phyloP scores from a whole-genome alignment of 371 early-diverging fungal species.

The Parasitella parasitica region DNA sequence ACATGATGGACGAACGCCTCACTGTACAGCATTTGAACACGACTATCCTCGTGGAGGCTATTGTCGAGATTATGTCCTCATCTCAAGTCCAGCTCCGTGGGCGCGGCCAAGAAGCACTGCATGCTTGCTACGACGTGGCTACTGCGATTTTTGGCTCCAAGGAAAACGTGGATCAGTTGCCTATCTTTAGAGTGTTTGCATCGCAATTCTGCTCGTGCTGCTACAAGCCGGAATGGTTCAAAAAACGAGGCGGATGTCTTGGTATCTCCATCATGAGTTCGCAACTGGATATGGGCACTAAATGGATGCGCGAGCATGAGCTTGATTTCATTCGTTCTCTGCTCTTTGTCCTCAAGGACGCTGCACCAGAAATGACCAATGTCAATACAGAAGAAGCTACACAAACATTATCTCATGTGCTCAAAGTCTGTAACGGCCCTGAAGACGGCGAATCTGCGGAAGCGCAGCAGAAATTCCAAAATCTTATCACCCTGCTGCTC shows the following conservation, averaged over 20 bases:
- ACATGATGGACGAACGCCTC: constrained; percentile 48
- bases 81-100: constrained; percentile 64
- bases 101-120: constrained; percentile 68
- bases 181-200: constrained; percentile 77
- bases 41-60: constrained; percentile 73
- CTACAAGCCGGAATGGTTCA: constrained; percentile 83
- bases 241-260: constrained; percentile 86
- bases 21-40: constrained; percentile 53
- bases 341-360: constrained; percentile 92
- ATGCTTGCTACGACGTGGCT: constrained; percentile 66
- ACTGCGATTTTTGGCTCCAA: constrained; percentile 57
- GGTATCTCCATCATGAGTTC: constrained; percentile 86
- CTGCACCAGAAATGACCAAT: constrained; percentile 78
- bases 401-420: constrained; percentile 72
- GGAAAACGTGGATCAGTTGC: constrained; percentile 63
- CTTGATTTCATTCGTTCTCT: constrained; percentile 91
- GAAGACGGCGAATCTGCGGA: constrained; percentile 61
- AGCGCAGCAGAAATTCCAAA: constrained; percentile 60
- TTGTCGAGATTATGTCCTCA: constrained; percentile 78
- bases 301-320: constrained; percentile 92
- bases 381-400: constrained; percentile 77
- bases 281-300: constrained; percentile 77
- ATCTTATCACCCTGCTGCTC: constrained; percentile 79
- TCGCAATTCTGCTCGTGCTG: constrained; percentile 82
- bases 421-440: constrained; percentile 80